Base-by-base conservation (phyloP, 2,329 filamentous ascomycete genomes). In the Trichoderma pleuroti region DNA sequence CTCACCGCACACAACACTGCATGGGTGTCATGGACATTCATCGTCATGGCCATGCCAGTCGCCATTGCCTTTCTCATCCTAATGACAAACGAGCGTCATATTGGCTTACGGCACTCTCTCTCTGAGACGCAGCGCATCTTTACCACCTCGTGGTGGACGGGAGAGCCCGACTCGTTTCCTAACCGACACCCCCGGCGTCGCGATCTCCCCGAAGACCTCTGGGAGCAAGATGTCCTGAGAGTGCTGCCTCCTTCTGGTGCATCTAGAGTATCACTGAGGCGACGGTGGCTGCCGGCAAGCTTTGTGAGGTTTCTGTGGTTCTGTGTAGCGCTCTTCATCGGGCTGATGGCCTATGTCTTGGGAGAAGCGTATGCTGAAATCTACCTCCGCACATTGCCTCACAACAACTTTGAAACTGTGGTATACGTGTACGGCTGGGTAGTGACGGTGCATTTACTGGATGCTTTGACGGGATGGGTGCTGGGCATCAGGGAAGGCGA, bases 391-490 rank as follows among this genome's bases (percentile, higher is more conserved):
- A 91, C 90, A 0, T 80, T 92, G 70, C 90, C 90, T 5, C 90
- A 92, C 76, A 86, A 86, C 79, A 91, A 86, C 72, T 82, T 89
- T 73, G 89, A 91, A 77, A 91, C 89, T 0, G 86, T 92, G 66
- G 83, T 90, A 12, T 92, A 92, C 76, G 90, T 92, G 62, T 92
- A 91, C 77, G 90, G 88, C 63, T 92, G 90, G 90, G 88, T 91
- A 11, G 83, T 86, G 34, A 91, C 89, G 1, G 88, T 92, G 10
- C 87, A 91, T 72, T 79, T 91, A 28, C 81, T 92, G 9, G 90
- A 92, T 76, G 86, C 85, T 3, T 80, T 91, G 70, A 90, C 89
- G 0, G 89, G 88, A 2, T 92, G 88, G 87, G 90, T 91, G 61
- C 79, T 92, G 49, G 89, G 90, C 57, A 89, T 87, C 49, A 87